phyloP scores from a whole-genome alignment of 2,329 filamentous ascomycete species.

The Aspergillus arachidicola region DNA sequence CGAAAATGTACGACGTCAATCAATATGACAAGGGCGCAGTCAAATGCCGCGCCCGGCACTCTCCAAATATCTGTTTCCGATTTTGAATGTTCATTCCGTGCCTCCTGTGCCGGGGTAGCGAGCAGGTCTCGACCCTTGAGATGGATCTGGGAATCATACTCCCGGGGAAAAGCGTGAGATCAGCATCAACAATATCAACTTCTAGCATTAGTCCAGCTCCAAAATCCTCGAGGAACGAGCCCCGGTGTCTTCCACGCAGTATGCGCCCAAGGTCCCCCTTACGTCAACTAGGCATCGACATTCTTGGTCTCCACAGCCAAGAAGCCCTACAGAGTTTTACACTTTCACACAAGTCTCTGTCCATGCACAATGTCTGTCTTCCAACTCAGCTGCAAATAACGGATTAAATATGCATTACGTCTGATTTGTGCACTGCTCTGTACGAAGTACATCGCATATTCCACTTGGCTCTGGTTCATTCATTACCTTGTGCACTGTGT shows the following conservation, averaged over 20 bases:
- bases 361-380: not conserved
- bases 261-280: not conserved
- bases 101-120: too few species aligned
- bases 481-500: not conserved
- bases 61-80: too few species aligned
- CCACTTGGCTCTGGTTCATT: not conserved
- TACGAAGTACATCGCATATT: not conserved
- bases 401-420: not conserved
- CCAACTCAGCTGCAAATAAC: not conserved
- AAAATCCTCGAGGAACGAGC: not conserved
- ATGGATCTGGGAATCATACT: too few species aligned
- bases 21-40: too few species aligned
- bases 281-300: constrained; percentile 1
- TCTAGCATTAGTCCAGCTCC: not conserved
- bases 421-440: not conserved
- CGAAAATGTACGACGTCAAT: too few species aligned
- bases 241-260: not conserved
- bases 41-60: too few species aligned
- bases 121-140: too few species aligned
- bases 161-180: not conserved
- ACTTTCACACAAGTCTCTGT: not conserved
- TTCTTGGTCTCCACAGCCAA: constrained; percentile 1
- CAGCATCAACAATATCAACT: not conserved
- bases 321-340: not conserved
- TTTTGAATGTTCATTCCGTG: too few species aligned